Base-by-base conservation (phyloP, 2,329 filamentous ascomycete species). In the Byssothecium circinans region DNA sequence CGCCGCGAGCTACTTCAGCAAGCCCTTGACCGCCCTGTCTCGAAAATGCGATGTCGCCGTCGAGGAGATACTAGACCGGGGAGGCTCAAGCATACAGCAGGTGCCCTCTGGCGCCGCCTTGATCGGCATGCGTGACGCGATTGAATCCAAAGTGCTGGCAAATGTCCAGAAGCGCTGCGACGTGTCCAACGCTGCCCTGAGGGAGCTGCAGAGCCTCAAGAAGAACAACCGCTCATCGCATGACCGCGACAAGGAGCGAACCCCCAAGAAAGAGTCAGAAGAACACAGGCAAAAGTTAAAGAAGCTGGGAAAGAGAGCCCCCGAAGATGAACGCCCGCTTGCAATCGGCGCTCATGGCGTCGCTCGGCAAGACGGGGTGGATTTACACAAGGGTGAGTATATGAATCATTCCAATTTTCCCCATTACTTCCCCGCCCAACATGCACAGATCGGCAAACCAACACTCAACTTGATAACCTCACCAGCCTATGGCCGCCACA, bases 281-380 rank as follows among this genome's bases (percentile, higher is more conserved):
- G 78, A 83, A 40, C 75, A 80, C 53, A 69, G 67, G 29, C 65
- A 68, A 53, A 72, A 71, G 57, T 53, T 70, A 41, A 72, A 73
- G 56, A 70, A 91, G 69, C 80, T 87, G 56, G 91, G 89, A 78
- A 91, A 89, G 75, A 91, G 90, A 73, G 88, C 86, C 49, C 78
- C 82, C 8, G 82, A 80, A 50, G 83, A 88, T 52, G 79, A 83
- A 45, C 74, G 82, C 35, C 82, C 82, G 19, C 73, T 81, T 42
- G 76, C 78, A 27, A 79, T 84, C 54, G 84, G 84, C 37, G 83
- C 84, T 12, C 84, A 86, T 71, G 81, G 80, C 43, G 48, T 86
- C 22, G 78, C 82, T 8, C 74, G 82, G 54, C 84, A 87, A 71
- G 84, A 87, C 71, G 84, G 84, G 7, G 74, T 77, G 15, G 81